Conservation (phyloP, 306 rosid genomes). For the Gastrolobium villosum region DNA sequence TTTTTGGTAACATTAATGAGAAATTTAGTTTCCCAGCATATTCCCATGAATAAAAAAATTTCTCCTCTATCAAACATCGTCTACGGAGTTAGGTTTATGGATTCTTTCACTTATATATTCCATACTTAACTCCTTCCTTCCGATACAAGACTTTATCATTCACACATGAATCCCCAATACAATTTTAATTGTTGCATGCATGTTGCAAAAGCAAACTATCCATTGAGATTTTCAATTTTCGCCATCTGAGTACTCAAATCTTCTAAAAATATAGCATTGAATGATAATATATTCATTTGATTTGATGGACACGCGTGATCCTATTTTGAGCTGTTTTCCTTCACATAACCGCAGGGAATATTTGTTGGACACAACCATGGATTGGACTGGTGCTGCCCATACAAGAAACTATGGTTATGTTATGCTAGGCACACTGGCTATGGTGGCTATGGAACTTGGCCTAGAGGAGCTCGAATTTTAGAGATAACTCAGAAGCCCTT, state of each 20-base stretch:
- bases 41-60: too few species aligned
- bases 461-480: conserved; percentile 73
- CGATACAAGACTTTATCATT: too few species aligned
- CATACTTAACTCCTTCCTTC: too few species aligned
- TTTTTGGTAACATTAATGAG: too few species aligned
- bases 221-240: background rate
- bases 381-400: conserved; percentile 90
- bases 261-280: background rate
- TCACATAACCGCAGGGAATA: conserved; percentile 67
- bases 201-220: background rate
- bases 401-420: conserved; percentile 72
- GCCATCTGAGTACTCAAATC: background rate
- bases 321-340: conserved; percentile 16
- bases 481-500: conserved; percentile 69
- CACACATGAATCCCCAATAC: background rate
- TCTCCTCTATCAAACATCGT: too few species aligned
- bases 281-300: too few species aligned
- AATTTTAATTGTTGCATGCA: background rate
- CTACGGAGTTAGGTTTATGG: too few species aligned
- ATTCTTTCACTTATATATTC: too few species aligned
- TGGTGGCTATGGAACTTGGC: conserved; percentile 84
- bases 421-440: conserved; percentile 87
- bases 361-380: conserved; percentile 96
- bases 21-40: too few species aligned
- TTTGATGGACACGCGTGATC: background rate